Conservation (phyloP, 768 basidiomycete species). For the Tephrocybe sp. region DNA sequence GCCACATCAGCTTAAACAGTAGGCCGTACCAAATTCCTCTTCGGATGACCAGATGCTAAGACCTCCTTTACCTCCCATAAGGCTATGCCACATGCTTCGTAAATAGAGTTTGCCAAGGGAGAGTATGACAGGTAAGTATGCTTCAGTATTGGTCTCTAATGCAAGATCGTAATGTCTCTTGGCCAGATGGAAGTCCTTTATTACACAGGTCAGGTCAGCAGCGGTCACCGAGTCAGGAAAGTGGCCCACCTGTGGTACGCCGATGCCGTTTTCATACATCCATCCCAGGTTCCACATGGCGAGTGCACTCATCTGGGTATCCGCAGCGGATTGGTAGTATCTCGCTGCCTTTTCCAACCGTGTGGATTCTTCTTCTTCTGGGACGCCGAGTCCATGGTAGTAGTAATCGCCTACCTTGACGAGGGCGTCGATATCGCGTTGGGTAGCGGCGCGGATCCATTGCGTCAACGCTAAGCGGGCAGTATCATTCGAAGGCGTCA, state of each 20-base stretch:
- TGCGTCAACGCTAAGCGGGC: constrained; percentile 84
- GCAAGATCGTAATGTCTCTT: constrained; percentile 94
- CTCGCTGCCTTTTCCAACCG: constrained; percentile 88
- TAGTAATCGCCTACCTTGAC: constrained; percentile 99
- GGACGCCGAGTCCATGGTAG: constrained; percentile 83
- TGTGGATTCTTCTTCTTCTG: constrained; percentile 57
- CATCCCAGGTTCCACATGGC: constrained; percentile 99
- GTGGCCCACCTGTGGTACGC: constrained; percentile 71
- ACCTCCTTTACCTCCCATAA: constrained; percentile 68
- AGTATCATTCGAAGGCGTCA: constrained; percentile 76
- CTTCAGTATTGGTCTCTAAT: constrained; percentile 82
- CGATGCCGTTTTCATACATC: constrained; percentile 98
- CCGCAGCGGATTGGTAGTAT: constrained; percentile 93
- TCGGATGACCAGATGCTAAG: constrained; percentile 65
- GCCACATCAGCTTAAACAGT: no score
- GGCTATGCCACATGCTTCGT: constrained; percentile 80
- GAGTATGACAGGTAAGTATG: constrained; percentile 82
- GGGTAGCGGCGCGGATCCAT: constrained; percentile 92
- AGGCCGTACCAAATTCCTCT: constrained; percentile 41
- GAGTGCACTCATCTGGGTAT: constrained; percentile 87
- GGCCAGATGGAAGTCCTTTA: constrained; percentile 91
- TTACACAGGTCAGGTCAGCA: constrained; percentile 5
- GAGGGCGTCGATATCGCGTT: constrained; percentile 93
- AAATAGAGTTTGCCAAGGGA: constrained; percentile 81
- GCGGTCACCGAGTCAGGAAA: neutral